phyloP scores from a whole-genome alignment of 257 asterid genomes.

The Jacaranda mimosifolia region DNA sequence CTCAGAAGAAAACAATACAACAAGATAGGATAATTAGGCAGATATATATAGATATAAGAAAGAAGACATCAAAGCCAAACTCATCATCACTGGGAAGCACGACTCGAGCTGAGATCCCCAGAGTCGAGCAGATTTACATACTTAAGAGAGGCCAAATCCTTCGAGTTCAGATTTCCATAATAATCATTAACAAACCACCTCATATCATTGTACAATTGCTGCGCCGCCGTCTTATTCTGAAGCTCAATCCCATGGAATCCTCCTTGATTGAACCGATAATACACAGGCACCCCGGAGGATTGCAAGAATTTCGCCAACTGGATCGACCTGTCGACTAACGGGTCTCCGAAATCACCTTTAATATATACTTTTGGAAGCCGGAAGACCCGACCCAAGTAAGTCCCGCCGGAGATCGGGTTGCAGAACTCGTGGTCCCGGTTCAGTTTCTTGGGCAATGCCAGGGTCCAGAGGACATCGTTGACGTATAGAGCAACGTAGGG shows the following conservation, averaged over 20 bases:
- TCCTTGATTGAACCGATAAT: conserved; percentile 23
- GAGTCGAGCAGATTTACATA: too few species aligned
- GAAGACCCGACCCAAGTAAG: conserved; percentile 35
- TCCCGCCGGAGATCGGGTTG: conserved; percentile 46
- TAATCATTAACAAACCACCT: background rate
- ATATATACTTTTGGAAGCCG: conserved; percentile 39
- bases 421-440: conserved; percentile 52
- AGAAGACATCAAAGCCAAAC: too few species aligned
- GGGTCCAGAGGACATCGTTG: conserved; percentile 41
- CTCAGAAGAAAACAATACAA: too few species aligned
- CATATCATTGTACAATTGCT: conserved; percentile 17
- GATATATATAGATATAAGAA: too few species aligned
- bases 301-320: conserved; percentile 10
- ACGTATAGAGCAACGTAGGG: conserved; percentile 38
- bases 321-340: conserved; percentile 25
- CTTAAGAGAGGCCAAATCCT: background rate
- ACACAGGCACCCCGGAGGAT: background rate
- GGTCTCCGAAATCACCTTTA: conserved; percentile 41
- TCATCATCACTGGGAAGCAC: too few species aligned
- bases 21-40: too few species aligned
- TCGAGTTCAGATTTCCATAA: background rate
- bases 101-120: too few species aligned
- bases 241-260: conserved; percentile 30
- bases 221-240: background rate
- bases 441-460: conserved; percentile 40